Base-by-base conservation (phyloP, 768 basidiomycete species). In the Rhizopogon vesiculosus region DNA sequence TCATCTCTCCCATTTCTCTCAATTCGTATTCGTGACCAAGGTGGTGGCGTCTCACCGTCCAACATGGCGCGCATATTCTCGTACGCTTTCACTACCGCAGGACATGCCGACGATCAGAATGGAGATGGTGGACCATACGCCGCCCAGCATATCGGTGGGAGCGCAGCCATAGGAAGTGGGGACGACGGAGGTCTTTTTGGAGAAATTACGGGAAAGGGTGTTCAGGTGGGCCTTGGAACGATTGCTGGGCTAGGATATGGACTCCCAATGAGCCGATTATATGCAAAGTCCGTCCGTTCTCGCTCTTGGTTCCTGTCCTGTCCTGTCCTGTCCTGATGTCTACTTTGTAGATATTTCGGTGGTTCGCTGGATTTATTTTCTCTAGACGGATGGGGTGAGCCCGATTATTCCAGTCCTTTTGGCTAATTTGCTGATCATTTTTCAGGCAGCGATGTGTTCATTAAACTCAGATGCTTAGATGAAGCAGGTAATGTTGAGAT, bases 181-280 rank as follows among this genome's bases (percentile, higher is more conserved):
- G 76, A 77, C 9, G 77, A 78, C 45, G 76, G 72, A 2, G 80
- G 81, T 61, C 66, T 93, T 38, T 92, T 93, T 62, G 79, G 81
- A 19, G 91, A 91, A 66, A 90, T 93, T 22, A 84, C 89, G 3
- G 81, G 82, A 0, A 86, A 87, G 62, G 87, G 89, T 7, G 62
- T 93, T 41, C 87, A 91, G 65, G 84, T 83, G 8, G 90, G 89
- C 13, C 74, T 93, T 64, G 93, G 93, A n/a, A 91, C 91, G 3
- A 89, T 95, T 55, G 92, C 93, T 7, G 93, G 93, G 0, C 71
- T 95, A 31, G 93, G 93, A 2, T 95, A 93, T 60, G 93, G 93
- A 1, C 71, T 91, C 52, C 89, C 88, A 10, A 89, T 91, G 89
- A 89, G 87, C 68, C 78, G 78, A 55, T 67, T 90, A 46, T 89